Base-by-base conservation (phyloP, 2,329 filamentous ascomycete species). In the Tolypocladium nubicola region DNA sequence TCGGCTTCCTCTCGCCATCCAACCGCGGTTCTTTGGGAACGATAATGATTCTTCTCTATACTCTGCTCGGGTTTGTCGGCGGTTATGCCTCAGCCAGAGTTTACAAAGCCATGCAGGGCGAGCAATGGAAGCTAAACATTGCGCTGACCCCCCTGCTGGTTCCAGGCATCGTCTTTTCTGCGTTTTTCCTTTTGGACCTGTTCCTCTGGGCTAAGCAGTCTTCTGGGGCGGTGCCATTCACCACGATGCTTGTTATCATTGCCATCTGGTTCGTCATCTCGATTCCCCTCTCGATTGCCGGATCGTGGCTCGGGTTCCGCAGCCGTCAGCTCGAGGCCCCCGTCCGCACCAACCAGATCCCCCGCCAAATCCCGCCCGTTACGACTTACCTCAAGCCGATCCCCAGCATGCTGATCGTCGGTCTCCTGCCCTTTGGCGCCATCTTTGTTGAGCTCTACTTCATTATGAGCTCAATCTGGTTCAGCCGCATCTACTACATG, bases 401-500 rank as follows among this genome's bases (percentile, higher is more conserved):
- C 9, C 94, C 94, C 1, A 95, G 89, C 62, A 93, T 96, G 82
- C 81, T 97, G 19, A 81, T 97, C 26, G 93, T 95, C 30, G 94
- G 94, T 55, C 86, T 97, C 54, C 80, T 97, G 33, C 94, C 94
- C 0, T 99, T 99, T 67, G 91, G 89, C 52, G 93, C 94, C 61
- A 97, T 99, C 69, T 97, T 97, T 64, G 92, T 97, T 52, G 94
- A 99, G 76, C 85, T 99, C 2, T 97, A 96, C 80, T 97, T 97
- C 75, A 97, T 99, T 77, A 96, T 99, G 90, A 96, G 87, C 75
- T 96, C 90, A 33, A 93, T 99, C 70, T 99, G 94, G 94, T 96
- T 95, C 74, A 93, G 87, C 77, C 90, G 94, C 74, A 94, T 99
- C 63, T 99, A 99, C 80, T 99, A 99, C 81, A 99, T 99, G 94